Base-by-base conservation (phyloP, 345 rosid species). In the Combretum micranthum region DNA sequence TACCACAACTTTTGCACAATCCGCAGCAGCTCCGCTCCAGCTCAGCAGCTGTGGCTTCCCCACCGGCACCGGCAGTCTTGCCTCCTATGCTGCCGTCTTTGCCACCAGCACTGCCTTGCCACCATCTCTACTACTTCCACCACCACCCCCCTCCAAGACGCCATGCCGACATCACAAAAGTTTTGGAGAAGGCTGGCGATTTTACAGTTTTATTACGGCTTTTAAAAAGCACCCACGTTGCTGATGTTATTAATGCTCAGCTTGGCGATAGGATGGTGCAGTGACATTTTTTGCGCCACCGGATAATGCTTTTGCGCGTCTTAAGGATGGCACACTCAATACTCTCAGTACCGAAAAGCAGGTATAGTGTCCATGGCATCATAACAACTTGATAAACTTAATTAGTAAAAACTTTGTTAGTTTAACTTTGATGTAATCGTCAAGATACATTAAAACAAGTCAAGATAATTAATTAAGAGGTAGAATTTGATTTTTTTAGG, bases 151-250 rank as follows among this genome's bases (percentile, higher is more conserved):
- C 51, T 0, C 51, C 20, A 3, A 59, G 59, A 5, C 39, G 82
- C 86, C 8, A 75, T 81, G 39, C 39, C 15, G 74, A 83, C 44
- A 77, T 80, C 12, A 73, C 79, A 18, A 78, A 78, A 46, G 76
- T 83, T 77, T 80, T 80, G 9, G 80, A 80, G 18, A 80, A 77
- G 44, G 78, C 75, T 7, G 77, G 83, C 4, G 83, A 75, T 11
- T 80, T 77, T 70, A 75, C 69, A 4, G 17, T 72, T 56, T 63
- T 80, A 23, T 72, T 74, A 47, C 68, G 80, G 9, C 77, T 80
- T 1, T 62, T 80, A 58, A 77, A 75, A 58, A 58, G 76, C 21
- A 80, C 86, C 44, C 70, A 67, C 7, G 80, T 64, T 0, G 56
- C 43, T 8, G 56, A 52, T 25, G 42, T 22, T 12, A 13, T 52